A percentile compares a stretch with the other conserved stretches of the same genome.
These are phyloP conservation scores for Phyllosticta citriasiana DNA, from an alignment of 2,329 filamentous ascomycete genomes.

Conservation along the genomic window DNA sequence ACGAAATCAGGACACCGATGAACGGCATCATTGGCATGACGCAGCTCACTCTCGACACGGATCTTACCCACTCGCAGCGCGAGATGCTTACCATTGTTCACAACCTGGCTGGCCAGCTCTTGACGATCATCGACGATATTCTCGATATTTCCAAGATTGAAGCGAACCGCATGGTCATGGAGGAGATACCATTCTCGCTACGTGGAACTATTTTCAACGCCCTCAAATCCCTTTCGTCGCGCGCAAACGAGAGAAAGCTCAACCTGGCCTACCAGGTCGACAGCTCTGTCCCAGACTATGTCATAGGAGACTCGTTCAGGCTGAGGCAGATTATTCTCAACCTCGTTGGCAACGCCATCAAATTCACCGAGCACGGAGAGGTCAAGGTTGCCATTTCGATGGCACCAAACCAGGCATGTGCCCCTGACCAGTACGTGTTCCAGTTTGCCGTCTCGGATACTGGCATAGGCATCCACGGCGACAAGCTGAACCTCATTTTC, in stretches of 20 bases:
- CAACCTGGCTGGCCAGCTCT: conserved; percentile 85
- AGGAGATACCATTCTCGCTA: conserved; percentile 92
- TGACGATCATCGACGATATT: conserved; percentile 89
- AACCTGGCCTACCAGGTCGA: conserved; percentile 91
- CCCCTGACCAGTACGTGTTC: conserved; percentile 74
- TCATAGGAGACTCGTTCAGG: conserved; percentile 93
- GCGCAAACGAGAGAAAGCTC: conserved; percentile 90
- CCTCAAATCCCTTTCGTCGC: conserved; percentile 90
- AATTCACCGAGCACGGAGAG: conserved; percentile 94
- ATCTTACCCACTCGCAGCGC: conserved; percentile 87
- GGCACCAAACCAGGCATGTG: conserved; percentile 55
- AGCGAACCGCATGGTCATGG: conserved; percentile 95
- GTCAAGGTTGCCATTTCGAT: conserved; percentile 87
- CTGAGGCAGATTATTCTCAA: conserved; percentile 94
- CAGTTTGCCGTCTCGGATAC: conserved; percentile 95
- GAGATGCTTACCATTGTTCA: conserved; percentile 99
- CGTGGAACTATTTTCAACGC: conserved; percentile 95
- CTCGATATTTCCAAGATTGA: conserved; percentile 69
- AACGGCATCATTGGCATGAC: conserved; percentile 99
- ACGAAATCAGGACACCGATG: conserved; percentile 96
- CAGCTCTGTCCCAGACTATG: conserved; percentile 85
- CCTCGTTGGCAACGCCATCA: conserved; percentile 95
- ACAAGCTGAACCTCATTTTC: conserved; percentile 95
- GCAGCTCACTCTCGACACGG: conserved; percentile 84
- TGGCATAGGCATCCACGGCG: conserved; percentile 88